These are phyloP conservation scores for Candida germanica DNA, from an alignment of 805 yeast genomes.

Conservation along the genomic window DNA sequence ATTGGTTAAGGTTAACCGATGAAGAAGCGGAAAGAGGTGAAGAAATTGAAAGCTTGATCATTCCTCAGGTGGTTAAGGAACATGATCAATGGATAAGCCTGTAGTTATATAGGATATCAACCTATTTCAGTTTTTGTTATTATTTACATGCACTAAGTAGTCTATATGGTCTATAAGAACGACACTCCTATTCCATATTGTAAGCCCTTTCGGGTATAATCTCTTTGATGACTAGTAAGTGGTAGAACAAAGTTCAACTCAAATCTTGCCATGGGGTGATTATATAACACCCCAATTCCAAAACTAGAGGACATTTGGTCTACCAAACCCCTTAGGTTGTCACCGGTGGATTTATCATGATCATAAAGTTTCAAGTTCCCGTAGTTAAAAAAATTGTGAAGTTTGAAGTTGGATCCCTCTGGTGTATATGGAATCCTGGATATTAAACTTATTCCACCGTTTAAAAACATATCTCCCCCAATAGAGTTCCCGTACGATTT, in stretches of 20 bases:
- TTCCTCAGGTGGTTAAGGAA: conserved; percentile 67
- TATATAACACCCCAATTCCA: conserved; percentile 51
- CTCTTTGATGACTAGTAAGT: conserved; percentile 41
- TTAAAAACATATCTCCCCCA: conserved; percentile 51
- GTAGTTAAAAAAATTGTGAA: conserved; percentile 47
- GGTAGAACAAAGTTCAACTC: conserved; percentile 58
- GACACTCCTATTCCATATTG: conserved; percentile 62
- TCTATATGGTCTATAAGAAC: conserved; percentile 51
- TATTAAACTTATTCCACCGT: conserved; percentile 45
- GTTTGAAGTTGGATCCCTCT: conserved; percentile 43
- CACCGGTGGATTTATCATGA: neutral
- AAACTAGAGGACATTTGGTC: conserved; percentile 31
- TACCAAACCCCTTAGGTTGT: conserved; percentile 1
- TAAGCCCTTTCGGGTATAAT: conserved; percentile 48
- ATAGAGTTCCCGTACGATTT: conserved; percentile 46
- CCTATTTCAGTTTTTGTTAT: neutral
- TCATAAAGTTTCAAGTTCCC: conserved; percentile 34
- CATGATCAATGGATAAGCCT: conserved; percentile 62
- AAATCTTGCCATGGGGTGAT: conserved; percentile 57
- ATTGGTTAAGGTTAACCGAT: conserved; percentile 51
- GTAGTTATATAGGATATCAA: neutral
- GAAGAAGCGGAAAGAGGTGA: conserved; percentile 38
- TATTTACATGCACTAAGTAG: conserved; percentile 1
- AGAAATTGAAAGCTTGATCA: conserved; percentile 76
- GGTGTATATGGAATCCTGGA: conserved; percentile 41